Base-by-base conservation (phyloP, 352 stramenopile species). In the Phytophthora pisi region DNA sequence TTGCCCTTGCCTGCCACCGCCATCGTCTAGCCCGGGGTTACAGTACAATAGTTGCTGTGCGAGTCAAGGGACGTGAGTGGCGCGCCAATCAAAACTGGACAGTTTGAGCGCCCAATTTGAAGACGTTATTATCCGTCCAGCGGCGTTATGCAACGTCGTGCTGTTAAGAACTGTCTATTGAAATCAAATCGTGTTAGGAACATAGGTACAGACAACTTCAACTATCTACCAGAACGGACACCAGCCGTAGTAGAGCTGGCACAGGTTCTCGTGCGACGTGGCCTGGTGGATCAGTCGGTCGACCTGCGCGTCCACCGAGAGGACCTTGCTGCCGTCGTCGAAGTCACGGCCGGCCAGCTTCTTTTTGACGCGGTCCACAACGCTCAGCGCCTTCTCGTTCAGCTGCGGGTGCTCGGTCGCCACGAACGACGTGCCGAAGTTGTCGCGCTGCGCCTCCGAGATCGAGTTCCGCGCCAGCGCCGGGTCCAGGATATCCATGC, bases 311-410 rank as follows among this genome's bases (percentile, higher is more conserved):
- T 92, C 81, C 36, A 96, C 87, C 3, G 72, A 91, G 15, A 96
- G 79, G 50, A 93, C 77, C 47, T 90, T 87, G n/a, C 77, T 73
- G 56, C 86, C 88, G 57, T 95, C 78, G 63, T 95, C 87, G 74
- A 99, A 99, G 73, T 99, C 98, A 4, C 96, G 97, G 9, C 98
- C 98, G 2, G 91, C 97, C 28, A 99, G 84, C 72, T 99, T 99
- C 74, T 99, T 98, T 77, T 99, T 98, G n/a, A 99, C 97, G 34
- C 98, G 92, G 38, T 96, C 84, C 53, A 99, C 97, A 51, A 99
- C 97, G 60, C 96, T 97, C 38, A 99, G 74, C 16, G 97, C 97
- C 70, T 95, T 95, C 43, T 93, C 89, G 61, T 95, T 96, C 64
- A 96, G 72, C 67, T 96, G 87, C 56, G 87, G 86, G 49, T 91